A percentile compares a stretch with the other conserved stretches of the same genome.
Evolutionary conservation across 2,329 filamentous ascomycete genomes (phyloP).

Genomic region (Colletotrichum acutatum): DNA sequence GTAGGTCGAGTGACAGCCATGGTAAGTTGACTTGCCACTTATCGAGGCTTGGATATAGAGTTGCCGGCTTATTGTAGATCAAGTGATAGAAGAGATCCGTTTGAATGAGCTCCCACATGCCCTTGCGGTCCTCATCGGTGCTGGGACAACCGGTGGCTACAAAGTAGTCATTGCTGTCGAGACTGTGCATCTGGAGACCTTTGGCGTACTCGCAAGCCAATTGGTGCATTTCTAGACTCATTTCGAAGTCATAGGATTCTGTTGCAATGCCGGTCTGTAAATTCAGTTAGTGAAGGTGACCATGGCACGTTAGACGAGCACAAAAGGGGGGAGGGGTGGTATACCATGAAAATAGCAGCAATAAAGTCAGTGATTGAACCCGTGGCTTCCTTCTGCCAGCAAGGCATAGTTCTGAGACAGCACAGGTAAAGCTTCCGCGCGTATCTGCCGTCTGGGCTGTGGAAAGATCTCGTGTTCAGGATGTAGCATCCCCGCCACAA

Average conservation of each 20-base stretch:
- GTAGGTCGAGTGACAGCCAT: conserved; percentile 42
- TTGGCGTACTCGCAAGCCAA: conserved; percentile 45
- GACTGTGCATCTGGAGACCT: conserved; percentile 44
- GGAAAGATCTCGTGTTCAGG: conserved; percentile 1
- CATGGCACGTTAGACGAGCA: neutral
- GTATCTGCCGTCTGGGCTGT: conserved; percentile 36
- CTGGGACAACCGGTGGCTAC: conserved; percentile 3
- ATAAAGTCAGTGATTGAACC: conserved; percentile 45
- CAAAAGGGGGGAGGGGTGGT: neutral
- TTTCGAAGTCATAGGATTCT: conserved; percentile 45
- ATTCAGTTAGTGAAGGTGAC: accelerated
- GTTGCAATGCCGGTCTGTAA: conserved; percentile 42
- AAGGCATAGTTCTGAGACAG: conserved; percentile 43
- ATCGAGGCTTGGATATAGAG: conserved; percentile 39
- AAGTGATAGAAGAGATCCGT: conserved; percentile 46
- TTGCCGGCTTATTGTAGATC: conserved; percentile 44
- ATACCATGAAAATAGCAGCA: conserved; percentile 44
- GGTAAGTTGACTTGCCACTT: conserved; percentile 47
- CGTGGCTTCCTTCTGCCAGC: conserved; percentile 44
- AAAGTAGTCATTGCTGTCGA: conserved; percentile 40
- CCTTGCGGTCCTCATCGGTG: conserved; percentile 41
- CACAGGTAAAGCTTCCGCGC: conserved; percentile 42
- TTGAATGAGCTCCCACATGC: conserved; percentile 48
- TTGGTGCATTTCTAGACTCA: conserved; percentile 45
- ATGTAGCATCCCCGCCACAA: conserved; percentile 43